These are phyloP conservation scores for Talaromyces adpressus DNA, from an alignment of 495 filamentous ascomycete genomes.

Conservation along the genomic window DNA sequence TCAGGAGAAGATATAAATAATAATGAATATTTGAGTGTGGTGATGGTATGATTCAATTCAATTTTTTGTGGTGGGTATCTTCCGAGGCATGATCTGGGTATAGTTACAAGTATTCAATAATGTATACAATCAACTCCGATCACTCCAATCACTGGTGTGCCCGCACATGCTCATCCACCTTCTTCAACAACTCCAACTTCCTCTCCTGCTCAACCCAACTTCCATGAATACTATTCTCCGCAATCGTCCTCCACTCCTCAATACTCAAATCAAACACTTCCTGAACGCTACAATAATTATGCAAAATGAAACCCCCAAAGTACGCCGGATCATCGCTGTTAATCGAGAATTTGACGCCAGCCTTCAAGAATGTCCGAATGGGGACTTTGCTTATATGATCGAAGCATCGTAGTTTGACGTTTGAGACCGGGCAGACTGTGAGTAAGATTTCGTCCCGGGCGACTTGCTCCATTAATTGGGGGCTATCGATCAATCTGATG, in stretches of 20 bases:
- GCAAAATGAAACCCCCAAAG: conserved; percentile 70
- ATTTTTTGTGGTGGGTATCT: neutral
- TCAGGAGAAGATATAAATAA: neutral
- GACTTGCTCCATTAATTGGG: conserved; percentile 49
- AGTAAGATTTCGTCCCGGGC: conserved; percentile 50
- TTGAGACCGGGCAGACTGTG: conserved; percentile 68
- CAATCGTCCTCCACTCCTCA: conserved; percentile 59
- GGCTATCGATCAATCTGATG: conserved; percentile 56
- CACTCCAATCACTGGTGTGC: conserved; percentile 13
- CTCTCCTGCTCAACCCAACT: conserved; percentile 47
- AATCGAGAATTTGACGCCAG: conserved; percentile 59
- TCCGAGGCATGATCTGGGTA: neutral
- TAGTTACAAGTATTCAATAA: neutral
- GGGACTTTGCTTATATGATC: conserved; percentile 50
- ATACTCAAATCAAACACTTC: conserved; percentile 57
- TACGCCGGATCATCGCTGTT: conserved; percentile 79
- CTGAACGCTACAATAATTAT: conserved; percentile 71
- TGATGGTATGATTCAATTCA: neutral
- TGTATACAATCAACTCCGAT: neutral
- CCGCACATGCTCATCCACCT: conserved; percentile 32
- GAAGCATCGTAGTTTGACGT: conserved; percentile 59
- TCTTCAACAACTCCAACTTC: conserved; percentile 29
- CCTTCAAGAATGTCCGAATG: conserved; percentile 56
- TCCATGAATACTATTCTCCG: conserved; percentile 52
- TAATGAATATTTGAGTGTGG: neutral